Percentiles rank a stretch among this genome's conserved stretches.
Conservation (phyloP, 2,329 filamentous ascomycete species). For the Fusarium metavorans region DNA sequence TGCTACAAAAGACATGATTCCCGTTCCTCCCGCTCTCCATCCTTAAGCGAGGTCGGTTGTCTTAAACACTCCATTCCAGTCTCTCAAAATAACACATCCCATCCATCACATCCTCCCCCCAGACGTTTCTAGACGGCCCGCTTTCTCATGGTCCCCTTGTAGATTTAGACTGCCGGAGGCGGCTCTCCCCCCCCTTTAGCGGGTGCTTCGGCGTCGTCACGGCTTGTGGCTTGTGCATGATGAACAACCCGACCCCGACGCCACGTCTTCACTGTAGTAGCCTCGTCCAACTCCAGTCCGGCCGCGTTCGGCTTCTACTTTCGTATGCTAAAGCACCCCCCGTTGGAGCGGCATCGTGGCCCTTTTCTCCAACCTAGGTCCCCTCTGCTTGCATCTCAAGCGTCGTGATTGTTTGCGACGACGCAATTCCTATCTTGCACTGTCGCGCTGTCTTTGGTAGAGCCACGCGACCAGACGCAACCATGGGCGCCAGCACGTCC, state of each 20-base stretch:
- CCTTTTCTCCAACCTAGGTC: neutral
- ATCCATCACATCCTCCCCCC: conserved; percentile 13
- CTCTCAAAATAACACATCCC: neutral
- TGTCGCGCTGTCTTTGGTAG: neutral
- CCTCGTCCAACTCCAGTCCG: conserved; percentile 15
- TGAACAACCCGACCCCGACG: conserved; percentile 3
- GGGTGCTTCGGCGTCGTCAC: conserved; percentile 39
- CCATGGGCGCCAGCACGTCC: conserved; percentile 50
- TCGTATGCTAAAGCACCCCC: neutral
- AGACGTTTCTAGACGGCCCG: conserved; percentile 24
- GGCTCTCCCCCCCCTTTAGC: conserved; percentile 32
- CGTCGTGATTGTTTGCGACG: neutral
- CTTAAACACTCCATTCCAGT: conserved; percentile 20
- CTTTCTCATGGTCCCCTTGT: conserved; percentile 27
- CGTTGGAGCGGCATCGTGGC: conserved; percentile 13
- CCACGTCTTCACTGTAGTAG: conserved; percentile 29
- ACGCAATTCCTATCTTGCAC: neutral
- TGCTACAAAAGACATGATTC: conserved; percentile 6
- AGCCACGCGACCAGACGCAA: conserved; percentile 14
- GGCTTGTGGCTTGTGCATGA: conserved; percentile 20
- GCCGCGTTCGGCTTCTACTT: conserved; percentile 14
- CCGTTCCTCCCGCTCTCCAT: conserved; percentile 5
- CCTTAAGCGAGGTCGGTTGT: conserved; percentile 32
- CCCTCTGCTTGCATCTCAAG: neutral
- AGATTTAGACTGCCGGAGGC: conserved; percentile 15